Conservation (phyloP, 2,329 filamentous ascomycete genomes). For the Alternaria solani region DNA sequence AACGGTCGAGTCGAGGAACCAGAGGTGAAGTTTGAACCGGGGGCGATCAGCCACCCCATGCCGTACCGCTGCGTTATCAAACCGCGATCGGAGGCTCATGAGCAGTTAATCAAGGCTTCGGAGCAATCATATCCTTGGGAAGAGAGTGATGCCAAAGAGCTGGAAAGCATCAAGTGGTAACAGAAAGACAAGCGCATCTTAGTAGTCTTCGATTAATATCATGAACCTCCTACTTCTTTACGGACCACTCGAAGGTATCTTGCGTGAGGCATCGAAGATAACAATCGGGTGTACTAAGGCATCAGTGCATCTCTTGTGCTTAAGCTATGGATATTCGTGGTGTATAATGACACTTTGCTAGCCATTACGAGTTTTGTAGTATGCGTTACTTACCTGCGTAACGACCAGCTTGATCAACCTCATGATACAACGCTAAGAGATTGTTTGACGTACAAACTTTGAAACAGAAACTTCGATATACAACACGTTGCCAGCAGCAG, state of each 20-base stretch:
- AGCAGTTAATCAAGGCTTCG: conserved; percentile 40
- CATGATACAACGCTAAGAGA: neutral
- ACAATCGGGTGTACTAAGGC: neutral
- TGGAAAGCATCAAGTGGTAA: conserved; percentile 5
- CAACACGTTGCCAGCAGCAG: neutral
- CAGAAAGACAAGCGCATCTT: neutral
- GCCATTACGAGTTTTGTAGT: neutral
- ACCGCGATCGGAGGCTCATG: conserved; percentile 43
- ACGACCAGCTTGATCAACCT: neutral
- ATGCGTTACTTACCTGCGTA: neutral
- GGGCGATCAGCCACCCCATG: conserved; percentile 42
- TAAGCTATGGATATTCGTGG: neutral
- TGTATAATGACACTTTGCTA: neutral
- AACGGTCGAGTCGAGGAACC: neutral
- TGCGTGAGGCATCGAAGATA: neutral
- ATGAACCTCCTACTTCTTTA: neutral
- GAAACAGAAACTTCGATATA: neutral
- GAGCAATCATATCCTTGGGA: conserved; percentile 47
- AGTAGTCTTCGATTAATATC: neutral
- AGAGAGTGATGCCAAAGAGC: conserved; percentile 43
- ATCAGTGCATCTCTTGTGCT: neutral
- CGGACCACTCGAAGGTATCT: neutral
- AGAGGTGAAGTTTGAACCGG: conserved; percentile 19
- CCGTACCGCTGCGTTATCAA: conserved; percentile 45
- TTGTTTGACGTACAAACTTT: neutral